These are phyloP conservation scores for Nakataea oryzae DNA, from an alignment of 2,329 filamentous ascomycete genomes.

Conservation along the genomic window DNA sequence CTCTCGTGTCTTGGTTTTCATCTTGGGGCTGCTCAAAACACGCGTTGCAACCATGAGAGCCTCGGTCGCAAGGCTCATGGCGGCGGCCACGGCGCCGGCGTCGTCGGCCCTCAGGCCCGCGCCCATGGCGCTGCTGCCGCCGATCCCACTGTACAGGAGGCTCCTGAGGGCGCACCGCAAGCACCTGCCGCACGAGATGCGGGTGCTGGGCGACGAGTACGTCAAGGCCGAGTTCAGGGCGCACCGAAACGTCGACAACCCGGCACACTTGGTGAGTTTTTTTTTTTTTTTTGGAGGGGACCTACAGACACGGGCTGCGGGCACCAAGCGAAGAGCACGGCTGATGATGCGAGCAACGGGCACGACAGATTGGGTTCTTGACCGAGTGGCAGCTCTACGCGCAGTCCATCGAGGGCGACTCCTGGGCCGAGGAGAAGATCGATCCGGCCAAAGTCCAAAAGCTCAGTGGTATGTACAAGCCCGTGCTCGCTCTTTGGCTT, in stretches of 20 bases:
- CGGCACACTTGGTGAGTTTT: constrained; percentile 67
- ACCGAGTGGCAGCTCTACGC: constrained; percentile 96
- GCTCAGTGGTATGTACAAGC: constrained; percentile 64
- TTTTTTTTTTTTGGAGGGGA: too few species aligned
- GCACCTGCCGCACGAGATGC: constrained; percentile 61
- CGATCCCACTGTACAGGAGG: constrained; percentile 80
- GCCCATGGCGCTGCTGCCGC: constrained; percentile 65
- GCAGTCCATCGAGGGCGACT: constrained; percentile 79
- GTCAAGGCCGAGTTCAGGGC: constrained; percentile 86
- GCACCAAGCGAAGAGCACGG: too few species aligned
- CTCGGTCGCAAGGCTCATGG: background rate
- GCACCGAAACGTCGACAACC: constrained; percentile 77
- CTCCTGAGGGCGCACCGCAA: constrained; percentile 79
- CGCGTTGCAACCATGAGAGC: constrained; percentile 1
- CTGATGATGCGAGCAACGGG: background rate
- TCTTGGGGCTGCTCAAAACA: background rate
- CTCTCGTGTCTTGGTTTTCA: too few species aligned
- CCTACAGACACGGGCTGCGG: too few species aligned
- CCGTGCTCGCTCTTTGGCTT: constrained; percentile 4
- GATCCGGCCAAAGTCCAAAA: constrained; percentile 79
- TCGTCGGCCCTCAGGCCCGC: constrained; percentile 21
- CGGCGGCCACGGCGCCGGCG: constrained; percentile 4
- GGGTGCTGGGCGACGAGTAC: constrained; percentile 83
- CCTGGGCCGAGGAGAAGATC: constrained; percentile 76
- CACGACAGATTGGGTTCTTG: constrained; percentile 83